Conservation (phyloP, 805 yeast genomes). For the Ogataea sp. region DNA sequence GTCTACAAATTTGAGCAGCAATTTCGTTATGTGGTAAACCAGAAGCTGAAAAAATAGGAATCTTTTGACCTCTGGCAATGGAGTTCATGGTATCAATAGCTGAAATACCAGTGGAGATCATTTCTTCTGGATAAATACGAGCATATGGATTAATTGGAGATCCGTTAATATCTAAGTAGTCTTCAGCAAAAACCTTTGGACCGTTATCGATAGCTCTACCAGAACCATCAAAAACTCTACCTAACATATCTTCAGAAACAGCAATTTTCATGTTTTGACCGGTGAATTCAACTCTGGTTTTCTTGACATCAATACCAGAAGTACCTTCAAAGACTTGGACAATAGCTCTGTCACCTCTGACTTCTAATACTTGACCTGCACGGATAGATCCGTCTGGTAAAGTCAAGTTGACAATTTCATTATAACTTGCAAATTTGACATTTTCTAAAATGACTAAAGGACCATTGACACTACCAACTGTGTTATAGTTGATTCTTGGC, state of each 20-base stretch:
- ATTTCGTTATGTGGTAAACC: slow-evolving; percentile 99
- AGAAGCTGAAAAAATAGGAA: slow-evolving; percentile 97
- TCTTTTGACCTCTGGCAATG: slow-evolving; percentile 99
- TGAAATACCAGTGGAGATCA: slow-evolving; percentile 98
- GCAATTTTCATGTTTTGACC: slow-evolving; percentile 91
- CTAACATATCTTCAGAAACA: slow-evolving; percentile 94
- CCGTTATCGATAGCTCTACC: slow-evolving; percentile 98
- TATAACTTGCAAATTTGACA: slow-evolving; percentile 82
- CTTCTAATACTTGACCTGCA: slow-evolving; percentile 98
- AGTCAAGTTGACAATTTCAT: slow-evolving; percentile 94
- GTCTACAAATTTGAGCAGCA: slow-evolving; percentile 99
- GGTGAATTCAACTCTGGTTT: slow-evolving; percentile 94
- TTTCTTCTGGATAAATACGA: slow-evolving; percentile 98
- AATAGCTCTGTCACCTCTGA: slow-evolving; percentile 92
- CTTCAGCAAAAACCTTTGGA: slow-evolving; percentile 97
- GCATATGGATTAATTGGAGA: slow-evolving; percentile 98
- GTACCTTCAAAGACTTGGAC: slow-evolving; percentile 99
- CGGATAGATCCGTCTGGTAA: slow-evolving; percentile 91
- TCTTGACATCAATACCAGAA: slow-evolving; percentile 96
- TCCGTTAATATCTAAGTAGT: slow-evolving; percentile 95
- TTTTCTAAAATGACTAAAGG: slow-evolving; percentile 89
- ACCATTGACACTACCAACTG: slow-evolving; percentile 98
- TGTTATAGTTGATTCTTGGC: slow-evolving; percentile 89
- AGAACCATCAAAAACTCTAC: slow-evolving; percentile 97
- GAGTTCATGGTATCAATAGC: slow-evolving; percentile 99